phyloP scores from a whole-genome alignment of 495 filamentous ascomycete genomes.

The Talaromyces borbonicus region DNA sequence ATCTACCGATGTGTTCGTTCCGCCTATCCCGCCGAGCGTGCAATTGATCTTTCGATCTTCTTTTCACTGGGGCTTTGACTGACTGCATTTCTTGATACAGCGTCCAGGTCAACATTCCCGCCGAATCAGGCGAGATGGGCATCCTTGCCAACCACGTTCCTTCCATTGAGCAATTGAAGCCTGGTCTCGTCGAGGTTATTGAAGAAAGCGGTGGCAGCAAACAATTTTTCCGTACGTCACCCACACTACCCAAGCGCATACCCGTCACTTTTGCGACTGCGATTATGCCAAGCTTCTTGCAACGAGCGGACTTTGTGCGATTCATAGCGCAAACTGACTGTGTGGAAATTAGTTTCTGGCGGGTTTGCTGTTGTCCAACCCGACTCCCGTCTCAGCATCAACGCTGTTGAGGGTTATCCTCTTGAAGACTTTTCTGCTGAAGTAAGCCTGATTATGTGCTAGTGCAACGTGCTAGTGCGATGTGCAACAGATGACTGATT shows the following conservation, averaged over 20 bases:
- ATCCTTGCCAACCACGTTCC: slow-evolving; percentile 98
- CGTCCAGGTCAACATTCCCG: slow-evolving; percentile 97
- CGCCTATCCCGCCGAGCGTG: background rate
- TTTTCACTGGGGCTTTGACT: background rate
- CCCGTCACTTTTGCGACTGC: slow-evolving; percentile 6
- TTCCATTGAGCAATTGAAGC: slow-evolving; percentile 97
- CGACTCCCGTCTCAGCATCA: slow-evolving; percentile 90
- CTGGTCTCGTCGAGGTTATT: slow-evolving; percentile 87
- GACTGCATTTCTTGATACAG: slow-evolving; percentile 31
- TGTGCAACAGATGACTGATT: too few species aligned
- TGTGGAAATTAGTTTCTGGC: slow-evolving; percentile 62
- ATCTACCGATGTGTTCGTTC: slow-evolving; percentile 62
- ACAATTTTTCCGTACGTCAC: slow-evolving; percentile 90
- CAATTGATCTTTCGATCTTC: slow-evolving; percentile 3
- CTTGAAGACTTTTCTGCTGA: slow-evolving; percentile 94
- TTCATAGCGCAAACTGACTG: background rate
- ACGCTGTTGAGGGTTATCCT: slow-evolving; percentile 88
- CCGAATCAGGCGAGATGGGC: slow-evolving; percentile 98
- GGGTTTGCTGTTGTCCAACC: slow-evolving; percentile 97
- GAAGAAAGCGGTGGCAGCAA: slow-evolving; percentile 90
- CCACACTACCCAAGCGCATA: slow-evolving; percentile 9
- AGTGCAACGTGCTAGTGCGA: too few species aligned
- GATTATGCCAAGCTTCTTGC: slow-evolving; percentile 3
- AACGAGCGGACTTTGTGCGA: background rate
- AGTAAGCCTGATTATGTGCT: too few species aligned